phyloP scores from a whole-genome alignment of 2,329 filamentous ascomycete genomes.

The Hypocrella siamensis region DNA sequence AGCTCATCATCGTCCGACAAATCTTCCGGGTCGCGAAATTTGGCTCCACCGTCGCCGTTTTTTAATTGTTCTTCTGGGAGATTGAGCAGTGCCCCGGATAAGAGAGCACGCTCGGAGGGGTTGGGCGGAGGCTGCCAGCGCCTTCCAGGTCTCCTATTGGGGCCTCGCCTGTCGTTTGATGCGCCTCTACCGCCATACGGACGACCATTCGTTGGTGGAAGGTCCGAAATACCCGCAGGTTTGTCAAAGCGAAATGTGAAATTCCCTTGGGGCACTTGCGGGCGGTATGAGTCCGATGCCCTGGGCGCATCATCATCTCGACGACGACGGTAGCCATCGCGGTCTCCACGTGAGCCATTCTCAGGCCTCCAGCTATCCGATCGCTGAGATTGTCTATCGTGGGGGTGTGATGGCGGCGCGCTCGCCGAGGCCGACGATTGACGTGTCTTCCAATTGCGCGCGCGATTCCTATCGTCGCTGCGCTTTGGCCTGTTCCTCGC shows the following conservation, averaged over 20 bases:
- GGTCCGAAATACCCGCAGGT: conserved; percentile 29
- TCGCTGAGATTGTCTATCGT: conserved; percentile 8
- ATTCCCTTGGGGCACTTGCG: conserved; percentile 25
- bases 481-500: conserved; percentile 2
- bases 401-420: conserved; percentile 4
- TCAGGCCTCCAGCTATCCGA: conserved; percentile 15
- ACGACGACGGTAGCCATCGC: conserved; percentile 8
- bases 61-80: conserved; percentile 30
- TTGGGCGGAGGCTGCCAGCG: conserved; percentile 22
- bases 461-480: conserved; percentile 4
- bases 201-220: conserved; percentile 7
- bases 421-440: conserved; percentile 3
- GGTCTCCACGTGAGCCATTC: conserved; percentile 9
- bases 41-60: conserved; percentile 27
- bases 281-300: conserved; percentile 14
- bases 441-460: conserved; percentile 3
- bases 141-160: conserved; percentile 11
- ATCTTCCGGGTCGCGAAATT: conserved; percentile 39
- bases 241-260: conserved; percentile 41
- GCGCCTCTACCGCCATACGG: conserved; percentile 4
- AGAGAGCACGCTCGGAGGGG: conserved; percentile 32
- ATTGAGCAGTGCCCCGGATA: conserved; percentile 25
- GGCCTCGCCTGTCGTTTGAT: conserved; percentile 12
- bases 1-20: conserved; percentile 48
- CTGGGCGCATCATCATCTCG: conserved; percentile 8